Percentiles rank a stretch among this genome's conserved stretches.
Evolutionary conservation across 495 filamentous ascomycete species (phyloP).

Genomic region (Collariella sp.): DNA sequence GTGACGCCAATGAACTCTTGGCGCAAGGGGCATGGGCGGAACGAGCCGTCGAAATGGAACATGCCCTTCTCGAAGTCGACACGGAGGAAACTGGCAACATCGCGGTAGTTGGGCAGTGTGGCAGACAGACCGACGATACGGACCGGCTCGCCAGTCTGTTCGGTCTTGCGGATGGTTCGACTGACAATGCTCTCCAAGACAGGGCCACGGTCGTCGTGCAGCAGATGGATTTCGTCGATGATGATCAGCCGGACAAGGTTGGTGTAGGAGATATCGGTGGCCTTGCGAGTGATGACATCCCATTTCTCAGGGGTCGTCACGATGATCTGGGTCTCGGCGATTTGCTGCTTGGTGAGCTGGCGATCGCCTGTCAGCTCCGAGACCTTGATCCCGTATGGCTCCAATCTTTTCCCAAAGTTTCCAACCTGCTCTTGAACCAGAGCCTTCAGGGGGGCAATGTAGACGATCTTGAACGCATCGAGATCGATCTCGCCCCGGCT

Average conservation of each 20-base stretch:
- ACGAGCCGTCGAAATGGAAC: conserved; percentile 96
- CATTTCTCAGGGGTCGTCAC: conserved; percentile 98
- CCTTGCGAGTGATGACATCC: conserved; percentile 98
- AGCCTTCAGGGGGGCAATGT: conserved; percentile 89
- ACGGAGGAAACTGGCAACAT: conserved; percentile 92
- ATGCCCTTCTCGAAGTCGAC: conserved; percentile 78
- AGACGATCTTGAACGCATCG: conserved; percentile 96
- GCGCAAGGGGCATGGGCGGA: conserved; percentile 80
- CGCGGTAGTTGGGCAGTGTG: conserved; percentile 91
- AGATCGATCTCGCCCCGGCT: conserved; percentile 82
- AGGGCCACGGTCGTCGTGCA: conserved; percentile 95
- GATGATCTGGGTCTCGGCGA: conserved; percentile 95
- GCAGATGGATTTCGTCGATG: conserved; percentile 95
- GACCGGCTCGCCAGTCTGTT: conserved; percentile 87
- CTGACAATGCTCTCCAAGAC: conserved; percentile 96
- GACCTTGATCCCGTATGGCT: conserved; percentile 84
- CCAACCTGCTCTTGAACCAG: conserved; percentile 95
- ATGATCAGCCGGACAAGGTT: conserved; percentile 91
- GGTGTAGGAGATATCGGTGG: conserved; percentile 92
- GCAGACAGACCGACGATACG: conserved; percentile 88
- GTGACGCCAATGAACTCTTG: conserved; percentile 98
- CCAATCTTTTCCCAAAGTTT: conserved; percentile 86
- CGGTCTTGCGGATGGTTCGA: conserved; percentile 81
- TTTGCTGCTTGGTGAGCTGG: conserved; percentile 97
- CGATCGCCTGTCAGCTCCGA: conserved; percentile 93